Evolutionary conservation across 169 alveolate species (phyloP).

Genomic region (Babesia gibsoni): DNA sequence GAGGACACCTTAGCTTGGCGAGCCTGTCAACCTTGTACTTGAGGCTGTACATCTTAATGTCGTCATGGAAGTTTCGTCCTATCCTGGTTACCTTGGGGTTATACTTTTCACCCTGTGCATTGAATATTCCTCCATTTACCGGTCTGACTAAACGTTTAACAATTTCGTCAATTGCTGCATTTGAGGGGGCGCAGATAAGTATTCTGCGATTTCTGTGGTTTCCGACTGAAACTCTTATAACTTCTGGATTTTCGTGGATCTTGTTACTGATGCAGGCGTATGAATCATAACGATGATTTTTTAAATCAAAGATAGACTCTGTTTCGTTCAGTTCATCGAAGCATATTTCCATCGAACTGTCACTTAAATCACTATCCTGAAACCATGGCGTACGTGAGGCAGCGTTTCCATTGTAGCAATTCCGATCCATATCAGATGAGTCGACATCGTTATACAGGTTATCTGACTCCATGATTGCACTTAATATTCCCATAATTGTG

Average conservation of each 20-base stretch:
- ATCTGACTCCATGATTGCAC: constrained; percentile 72
- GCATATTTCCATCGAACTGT: constrained; percentile 5
- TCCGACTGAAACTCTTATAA: constrained; percentile 15
- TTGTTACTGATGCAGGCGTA: constrained; percentile 36
- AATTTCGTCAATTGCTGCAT: constrained; percentile 98
- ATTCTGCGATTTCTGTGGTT: constrained; percentile 68
- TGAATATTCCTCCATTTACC: constrained; percentile 85
- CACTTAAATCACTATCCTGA: neutral
- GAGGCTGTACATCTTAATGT: constrained; percentile 80
- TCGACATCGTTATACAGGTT: constrained; percentile 12
- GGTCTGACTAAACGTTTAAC: constrained; percentile 84
- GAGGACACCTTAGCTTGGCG: neutral
- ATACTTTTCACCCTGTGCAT: constrained; percentile 76
- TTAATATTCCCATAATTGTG: constrained; percentile 90
- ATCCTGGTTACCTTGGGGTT: constrained; percentile 86
- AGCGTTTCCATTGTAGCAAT: neutral
- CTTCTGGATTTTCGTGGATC: neutral
- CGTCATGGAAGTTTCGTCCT: constrained; percentile 89
- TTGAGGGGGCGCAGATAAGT: constrained; percentile 97
- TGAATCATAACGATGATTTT: constrained; percentile 16
- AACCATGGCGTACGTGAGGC: constrained; percentile 3
- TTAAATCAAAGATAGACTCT: neutral
- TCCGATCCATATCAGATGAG: constrained; percentile 5
- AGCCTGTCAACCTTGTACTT: constrained; percentile 73
- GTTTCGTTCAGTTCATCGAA: constrained; percentile 36